phyloP scores from a whole-genome alignment of 129 eudicot species.

The Lactuca saligna region DNA sequence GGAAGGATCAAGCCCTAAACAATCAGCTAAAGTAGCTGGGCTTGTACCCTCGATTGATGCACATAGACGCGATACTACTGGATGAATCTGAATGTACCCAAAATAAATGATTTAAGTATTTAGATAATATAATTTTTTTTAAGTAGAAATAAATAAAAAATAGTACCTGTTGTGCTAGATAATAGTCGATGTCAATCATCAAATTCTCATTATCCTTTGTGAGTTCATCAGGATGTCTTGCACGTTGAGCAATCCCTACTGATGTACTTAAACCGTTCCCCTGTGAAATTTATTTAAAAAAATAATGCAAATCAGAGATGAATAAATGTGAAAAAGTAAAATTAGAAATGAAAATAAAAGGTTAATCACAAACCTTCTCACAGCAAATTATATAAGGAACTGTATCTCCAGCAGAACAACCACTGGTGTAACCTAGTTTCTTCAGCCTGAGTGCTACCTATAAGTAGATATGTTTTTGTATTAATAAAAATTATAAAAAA shows the following conservation, averaged over 20 bases:
- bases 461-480: background rate
- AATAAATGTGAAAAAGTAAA: background rate
- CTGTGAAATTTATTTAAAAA: constrained; percentile 33
- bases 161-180: constrained; percentile 88
- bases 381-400: constrained; percentile 92
- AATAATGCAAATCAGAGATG: background rate
- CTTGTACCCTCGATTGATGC: constrained; percentile 97
- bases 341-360: background rate
- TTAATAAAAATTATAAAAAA: background rate
- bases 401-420: constrained; percentile 97
- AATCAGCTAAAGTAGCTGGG: constrained; percentile 94
- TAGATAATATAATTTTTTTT: background rate
- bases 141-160: background rate
- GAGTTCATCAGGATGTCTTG: constrained; percentile 98
- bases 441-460: constrained; percentile 88
- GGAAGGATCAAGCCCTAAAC: constrained; percentile 97
- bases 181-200: constrained; percentile 92
- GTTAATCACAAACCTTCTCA: constrained; percentile 70
- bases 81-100: constrained; percentile 74
- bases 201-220: constrained; percentile 67
- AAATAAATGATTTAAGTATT: background rate
- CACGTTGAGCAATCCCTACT: constrained; percentile 90
- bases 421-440: constrained; percentile 79
- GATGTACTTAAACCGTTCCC: constrained; percentile 67
- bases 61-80: constrained; percentile 96